A percentile compares a stretch with the other conserved stretches of the same genome.
Conservation (phyloP, 768 basidiomycete species). For the Leucogyrophana mollusca region DNA sequence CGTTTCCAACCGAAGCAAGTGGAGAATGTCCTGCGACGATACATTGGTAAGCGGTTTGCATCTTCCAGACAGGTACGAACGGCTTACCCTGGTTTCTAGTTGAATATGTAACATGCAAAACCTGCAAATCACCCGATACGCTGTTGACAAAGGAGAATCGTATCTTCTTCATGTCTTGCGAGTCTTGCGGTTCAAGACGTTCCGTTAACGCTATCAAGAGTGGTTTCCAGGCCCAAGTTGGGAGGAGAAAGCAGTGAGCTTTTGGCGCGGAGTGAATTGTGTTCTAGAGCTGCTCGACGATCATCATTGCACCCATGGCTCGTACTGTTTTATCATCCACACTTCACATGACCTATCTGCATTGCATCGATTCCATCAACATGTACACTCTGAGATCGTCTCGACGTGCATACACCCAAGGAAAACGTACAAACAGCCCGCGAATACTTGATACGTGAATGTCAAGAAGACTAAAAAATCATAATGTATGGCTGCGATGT, state of each 20-base stretch:
- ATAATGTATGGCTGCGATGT: conserved; percentile 7
- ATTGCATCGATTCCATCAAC: conserved; percentile 14
- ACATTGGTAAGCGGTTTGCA: conserved; percentile 73
- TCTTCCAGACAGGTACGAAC: not conserved
- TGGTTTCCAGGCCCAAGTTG: conserved; percentile 96
- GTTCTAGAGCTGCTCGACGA: not conserved
- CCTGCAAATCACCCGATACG: conserved; percentile 98
- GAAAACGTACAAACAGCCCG: not conserved
- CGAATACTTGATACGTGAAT: conserved; percentile 1
- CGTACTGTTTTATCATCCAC: not conserved
- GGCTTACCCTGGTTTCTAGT: conserved; percentile 43
- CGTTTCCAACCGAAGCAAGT: conserved; percentile 98
- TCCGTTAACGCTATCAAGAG: conserved; percentile 98
- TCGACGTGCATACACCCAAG: not conserved
- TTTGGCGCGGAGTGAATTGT: not conserved
- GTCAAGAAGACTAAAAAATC: conserved; percentile 6
- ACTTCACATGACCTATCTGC: conserved; percentile 12
- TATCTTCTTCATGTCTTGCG: conserved; percentile 96
- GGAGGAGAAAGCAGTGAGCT: conserved; percentile 71
- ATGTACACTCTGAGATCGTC: not conserved
- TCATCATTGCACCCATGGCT: not conserved
- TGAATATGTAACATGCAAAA: conserved; percentile 99
- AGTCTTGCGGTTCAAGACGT: conserved; percentile 85
- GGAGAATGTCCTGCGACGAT: conserved; percentile 93
- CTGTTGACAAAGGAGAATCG: conserved; percentile 96